Evolutionary conservation across 768 basidiomycete genomes (phyloP).

Genomic region (Pleurotus eryngii): DNA sequence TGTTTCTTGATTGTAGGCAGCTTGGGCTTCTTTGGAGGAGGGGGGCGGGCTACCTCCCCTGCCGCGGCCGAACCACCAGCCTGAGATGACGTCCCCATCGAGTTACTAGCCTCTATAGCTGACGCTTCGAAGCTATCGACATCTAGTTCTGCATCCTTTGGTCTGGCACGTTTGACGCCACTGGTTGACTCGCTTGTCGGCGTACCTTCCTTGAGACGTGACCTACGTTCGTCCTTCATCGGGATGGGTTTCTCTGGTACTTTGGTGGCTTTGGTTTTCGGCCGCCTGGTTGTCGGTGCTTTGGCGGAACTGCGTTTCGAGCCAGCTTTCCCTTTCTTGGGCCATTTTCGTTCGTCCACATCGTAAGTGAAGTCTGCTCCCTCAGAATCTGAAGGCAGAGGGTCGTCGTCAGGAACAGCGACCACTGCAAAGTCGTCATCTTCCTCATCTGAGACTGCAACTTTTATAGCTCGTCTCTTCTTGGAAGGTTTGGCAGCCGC

Average conservation of each 20-base stretch:
- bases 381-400: conserved; percentile 15
- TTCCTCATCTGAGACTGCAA: conserved; percentile 18
- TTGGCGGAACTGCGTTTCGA: conserved; percentile 13
- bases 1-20: conserved; percentile 69
- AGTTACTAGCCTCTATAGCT: conserved; percentile 31
- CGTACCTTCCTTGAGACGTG: background rate
- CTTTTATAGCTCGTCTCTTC: conserved; percentile 22
- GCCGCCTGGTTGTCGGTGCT: conserved; percentile 3
- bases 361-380: conserved; percentile 16
- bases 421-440: conserved; percentile 16
- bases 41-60: conserved; percentile 30
- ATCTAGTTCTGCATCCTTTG: conserved; percentile 22
- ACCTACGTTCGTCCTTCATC: conserved; percentile 40
- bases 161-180: conserved; percentile 29
- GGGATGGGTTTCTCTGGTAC: conserved; percentile 26
- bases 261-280: conserved; percentile 12
- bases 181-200: conserved; percentile 17
- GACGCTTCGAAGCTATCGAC: conserved; percentile 24
- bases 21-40: conserved; percentile 59
- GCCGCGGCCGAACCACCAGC: conserved; percentile 9
- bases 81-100: conserved; percentile 20
- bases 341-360: conserved; percentile 8
- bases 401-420: conserved; percentile 17
- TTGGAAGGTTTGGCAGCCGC: conserved; percentile 10
- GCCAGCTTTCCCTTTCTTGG: conserved; percentile 13